These are phyloP conservation scores for Cutaneotrichosporon cyanovorans DNA, from an alignment of 1,284 basidiomycete species.

Conservation along the genomic window DNA sequence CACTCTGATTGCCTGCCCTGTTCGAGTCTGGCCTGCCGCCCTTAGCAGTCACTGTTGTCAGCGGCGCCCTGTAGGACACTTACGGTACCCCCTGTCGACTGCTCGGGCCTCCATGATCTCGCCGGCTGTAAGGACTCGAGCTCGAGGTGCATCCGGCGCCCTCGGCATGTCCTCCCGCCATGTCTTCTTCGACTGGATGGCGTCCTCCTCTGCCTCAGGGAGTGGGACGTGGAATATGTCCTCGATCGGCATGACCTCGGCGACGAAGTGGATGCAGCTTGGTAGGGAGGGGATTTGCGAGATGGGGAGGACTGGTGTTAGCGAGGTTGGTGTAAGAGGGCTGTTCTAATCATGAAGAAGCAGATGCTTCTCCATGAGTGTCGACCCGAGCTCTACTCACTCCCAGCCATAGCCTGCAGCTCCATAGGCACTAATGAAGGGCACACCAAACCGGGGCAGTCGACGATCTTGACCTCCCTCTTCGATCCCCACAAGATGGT, in stretches of 20 bases:
- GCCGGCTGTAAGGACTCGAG: slow-evolving; percentile 47
- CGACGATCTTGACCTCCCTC: slow-evolving; percentile 67
- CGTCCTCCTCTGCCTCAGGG: slow-evolving; percentile 38
- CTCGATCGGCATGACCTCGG: slow-evolving; percentile 69
- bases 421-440: slow-evolving; percentile 72
- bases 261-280: slow-evolving; percentile 63
- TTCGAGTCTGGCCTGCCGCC: slow-evolving; percentile 79
- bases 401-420: slow-evolving; percentile 55
- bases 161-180: slow-evolving; percentile 20
- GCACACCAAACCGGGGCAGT: slow-evolving; percentile 79
- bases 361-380: no score
- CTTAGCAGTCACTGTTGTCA: slow-evolving; percentile 61
- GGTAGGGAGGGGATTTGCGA: slow-evolving; percentile 74
- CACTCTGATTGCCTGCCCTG: slow-evolving; percentile 71
- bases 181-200: slow-evolving; percentile 33
- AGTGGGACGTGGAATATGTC: slow-evolving; percentile 54
- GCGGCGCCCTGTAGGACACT: not conserved
- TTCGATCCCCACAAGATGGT: slow-evolving; percentile 71
- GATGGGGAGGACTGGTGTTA: slow-evolving; percentile 60
- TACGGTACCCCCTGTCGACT: slow-evolving; percentile 58
- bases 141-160: not conserved
- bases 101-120: slow-evolving; percentile 74
- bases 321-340: no score
- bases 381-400: slow-evolving; percentile 3
- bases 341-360: no score